Percentiles rank a stretch among this genome's conserved stretches.
phyloP scores from a whole-genome alignment of 805 yeast species.

The Candida golubevii region DNA sequence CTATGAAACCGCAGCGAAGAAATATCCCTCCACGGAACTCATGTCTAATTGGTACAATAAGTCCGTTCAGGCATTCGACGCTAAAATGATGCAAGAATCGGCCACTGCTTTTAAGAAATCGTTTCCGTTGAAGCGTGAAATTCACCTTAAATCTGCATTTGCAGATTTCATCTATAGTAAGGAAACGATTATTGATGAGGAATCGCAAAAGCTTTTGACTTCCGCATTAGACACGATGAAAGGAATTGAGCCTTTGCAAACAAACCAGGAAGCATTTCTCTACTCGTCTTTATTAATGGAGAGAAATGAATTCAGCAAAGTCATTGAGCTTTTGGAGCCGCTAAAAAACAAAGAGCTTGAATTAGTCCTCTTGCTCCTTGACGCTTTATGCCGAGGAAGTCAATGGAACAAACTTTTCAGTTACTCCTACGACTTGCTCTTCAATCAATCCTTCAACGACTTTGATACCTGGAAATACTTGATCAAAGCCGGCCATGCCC shows the following conservation, averaged over 20 bases:
- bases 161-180: slow-evolving; percentile 42
- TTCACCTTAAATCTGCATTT: slow-evolving; percentile 54
- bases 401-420: slow-evolving; percentile 39
- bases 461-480: slow-evolving; percentile 67
- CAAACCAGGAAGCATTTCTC: slow-evolving; percentile 65
- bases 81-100: slow-evolving; percentile 49
- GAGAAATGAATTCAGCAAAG: slow-evolving; percentile 30
- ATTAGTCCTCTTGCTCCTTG: slow-evolving; percentile 51
- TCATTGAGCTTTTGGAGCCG: slow-evolving; percentile 21
- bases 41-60: slow-evolving; percentile 55
- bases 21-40: slow-evolving; percentile 48
- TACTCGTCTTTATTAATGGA: slow-evolving; percentile 47
- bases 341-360: slow-evolving; percentile 52
- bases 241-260: slow-evolving; percentile 45
- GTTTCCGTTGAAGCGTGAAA: slow-evolving; percentile 22
- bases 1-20: slow-evolving; percentile 56
- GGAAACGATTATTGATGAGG: slow-evolving; percentile 36
- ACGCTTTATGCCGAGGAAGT: slow-evolving; percentile 38
- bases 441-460: slow-evolving; percentile 58
- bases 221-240: slow-evolving; percentile 43
- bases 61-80: slow-evolving; percentile 45
- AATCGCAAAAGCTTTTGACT: slow-evolving; percentile 16
- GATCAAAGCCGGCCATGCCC: slow-evolving; percentile 41
- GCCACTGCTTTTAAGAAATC: slow-evolving; percentile 28
- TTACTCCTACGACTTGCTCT: slow-evolving; percentile 31